Percentiles rank a stretch among this genome's conserved stretches.
These are phyloP conservation scores for Bauhinia variegata DNA, from an alignment of 306 rosid genomes.

Conservation along the genomic window DNA sequence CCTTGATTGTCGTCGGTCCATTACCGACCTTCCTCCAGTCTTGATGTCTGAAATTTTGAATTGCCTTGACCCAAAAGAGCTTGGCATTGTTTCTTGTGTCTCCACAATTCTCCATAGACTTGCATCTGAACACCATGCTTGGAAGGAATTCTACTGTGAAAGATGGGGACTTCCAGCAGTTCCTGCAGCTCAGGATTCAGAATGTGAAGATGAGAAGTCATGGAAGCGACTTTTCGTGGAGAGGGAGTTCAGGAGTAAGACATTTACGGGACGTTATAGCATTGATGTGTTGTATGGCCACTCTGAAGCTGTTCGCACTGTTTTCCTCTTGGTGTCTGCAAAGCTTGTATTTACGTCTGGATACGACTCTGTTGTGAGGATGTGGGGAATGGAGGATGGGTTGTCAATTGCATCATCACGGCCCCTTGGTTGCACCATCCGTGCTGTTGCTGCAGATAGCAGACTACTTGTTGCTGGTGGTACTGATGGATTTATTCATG, in stretches of 20 bases:
- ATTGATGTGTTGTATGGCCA: slow-evolving; percentile 85
- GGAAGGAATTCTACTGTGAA: slow-evolving; percentile 92
- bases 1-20: slow-evolving; percentile 46
- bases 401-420: slow-evolving; percentile 73
- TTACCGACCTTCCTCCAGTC: slow-evolving; percentile 78
- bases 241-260: slow-evolving; percentile 91
- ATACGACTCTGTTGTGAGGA: slow-evolving; percentile 79
- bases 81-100: slow-evolving; percentile 82
- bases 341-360: slow-evolving; percentile 88
- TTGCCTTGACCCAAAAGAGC: slow-evolving; percentile 90
- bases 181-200: slow-evolving; percentile 44
- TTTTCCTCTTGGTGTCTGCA: slow-evolving; percentile 78
- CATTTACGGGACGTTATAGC: slow-evolving; percentile 85
- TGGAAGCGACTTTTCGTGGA: slow-evolving; percentile 90
- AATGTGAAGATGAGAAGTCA: slow-evolving; percentile 58
- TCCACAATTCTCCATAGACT: slow-evolving; percentile 59
- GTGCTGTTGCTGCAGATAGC: slow-evolving; percentile 84
- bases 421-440: slow-evolving; percentile 84
- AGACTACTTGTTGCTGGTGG: slow-evolving; percentile 80
- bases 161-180: slow-evolving; percentile 87
- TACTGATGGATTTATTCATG: slow-evolving; percentile 86
- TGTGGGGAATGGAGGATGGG: slow-evolving; percentile 94
- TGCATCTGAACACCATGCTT: slow-evolving; percentile 87
- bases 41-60: slow-evolving; percentile 79
- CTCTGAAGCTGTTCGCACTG: slow-evolving; percentile 79